Conservation (phyloP, 352 stramenopile genomes). For the Thalassiosira allenii region DNA sequence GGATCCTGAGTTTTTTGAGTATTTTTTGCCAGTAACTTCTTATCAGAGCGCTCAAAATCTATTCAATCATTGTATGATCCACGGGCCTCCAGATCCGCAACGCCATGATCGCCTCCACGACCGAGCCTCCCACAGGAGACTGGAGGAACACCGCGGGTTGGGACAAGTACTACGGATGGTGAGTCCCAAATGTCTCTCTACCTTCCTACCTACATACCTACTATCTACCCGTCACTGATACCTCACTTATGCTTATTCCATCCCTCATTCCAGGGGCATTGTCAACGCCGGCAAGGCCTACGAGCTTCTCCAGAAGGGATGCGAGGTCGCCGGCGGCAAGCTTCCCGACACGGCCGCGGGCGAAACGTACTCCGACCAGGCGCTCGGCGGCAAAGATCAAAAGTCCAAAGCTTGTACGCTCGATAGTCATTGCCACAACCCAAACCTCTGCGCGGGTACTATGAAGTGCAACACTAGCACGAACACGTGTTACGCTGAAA, state of each 20-base stretch:
- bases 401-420: background rate
- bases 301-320: conserved; percentile 48
- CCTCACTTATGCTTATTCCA: background rate
- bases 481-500: conserved; percentile 14
- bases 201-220: background rate
- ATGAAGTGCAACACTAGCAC: background rate
- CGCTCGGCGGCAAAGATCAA: conserved; percentile 1
- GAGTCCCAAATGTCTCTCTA: background rate
- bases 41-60: too few species aligned
- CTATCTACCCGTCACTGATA: background rate
- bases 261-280: conserved; percentile 15
- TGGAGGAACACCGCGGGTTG: conserved; percentile 24
- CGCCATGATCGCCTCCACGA: conserved; percentile 9
- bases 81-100: too few species aligned
- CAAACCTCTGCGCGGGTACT: background rate
- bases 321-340: conserved; percentile 39
- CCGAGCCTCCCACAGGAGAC: background rate
- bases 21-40: too few species aligned
- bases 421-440: background rate
- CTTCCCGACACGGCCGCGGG: background rate
- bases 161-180: conserved; percentile 46
- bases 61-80: too few species aligned
- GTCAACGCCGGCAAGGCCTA: conserved; percentile 54
- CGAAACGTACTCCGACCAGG: background rate
- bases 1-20: conserved; percentile 41